phyloP scores from a whole-genome alignment of 768 basidiomycete genomes.

The Tremella mesenterica region DNA sequence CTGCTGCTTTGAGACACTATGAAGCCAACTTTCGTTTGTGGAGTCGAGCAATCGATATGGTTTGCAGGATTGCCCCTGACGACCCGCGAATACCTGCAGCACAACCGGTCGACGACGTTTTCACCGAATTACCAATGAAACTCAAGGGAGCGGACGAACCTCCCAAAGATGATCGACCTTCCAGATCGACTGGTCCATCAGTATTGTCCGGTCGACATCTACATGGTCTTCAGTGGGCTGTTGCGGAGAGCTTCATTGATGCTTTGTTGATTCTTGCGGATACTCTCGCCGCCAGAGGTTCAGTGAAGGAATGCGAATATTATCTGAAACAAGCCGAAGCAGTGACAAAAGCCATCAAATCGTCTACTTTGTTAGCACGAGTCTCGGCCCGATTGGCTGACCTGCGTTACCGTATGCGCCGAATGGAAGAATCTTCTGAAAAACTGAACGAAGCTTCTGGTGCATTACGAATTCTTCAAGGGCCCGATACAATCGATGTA shows the following conservation, averaged over 20 bases:
- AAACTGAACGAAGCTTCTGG: conserved; percentile 34
- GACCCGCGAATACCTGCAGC: too few relatives aligned
- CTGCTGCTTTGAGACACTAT: conserved; percentile 53
- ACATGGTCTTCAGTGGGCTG: conserved; percentile 63
- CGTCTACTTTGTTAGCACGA: conserved; percentile 57
- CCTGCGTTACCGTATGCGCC: conserved; percentile 55
- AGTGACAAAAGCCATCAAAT: conserved; percentile 60
- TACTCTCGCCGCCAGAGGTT: conserved; percentile 64
- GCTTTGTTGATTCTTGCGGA: conserved; percentile 60
- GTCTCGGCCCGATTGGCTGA: conserved; percentile 63
- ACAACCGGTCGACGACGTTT: conserved; percentile 45
- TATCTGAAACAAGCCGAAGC: conserved; percentile 70
- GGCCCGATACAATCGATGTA: conserved; percentile 27
- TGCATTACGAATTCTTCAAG: conserved; percentile 13
- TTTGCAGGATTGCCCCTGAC: conserved; percentile 51
- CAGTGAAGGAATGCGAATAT: conserved; percentile 73
- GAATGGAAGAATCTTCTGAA: conserved; percentile 41
- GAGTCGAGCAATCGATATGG: conserved; percentile 66
- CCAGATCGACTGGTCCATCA: conserved; percentile 12
- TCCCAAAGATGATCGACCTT: conserved; percentile 14
- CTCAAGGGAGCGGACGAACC: conserved; percentile 31
- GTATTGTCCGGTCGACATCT: conserved; percentile 45
- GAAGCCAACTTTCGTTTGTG: conserved; percentile 67
- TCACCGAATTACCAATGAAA: conserved; percentile 41
- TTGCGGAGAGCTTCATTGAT: conserved; percentile 61